phyloP scores from a whole-genome alignment of 257 asterid genomes.

The Leptodermis oblonga region DNA sequence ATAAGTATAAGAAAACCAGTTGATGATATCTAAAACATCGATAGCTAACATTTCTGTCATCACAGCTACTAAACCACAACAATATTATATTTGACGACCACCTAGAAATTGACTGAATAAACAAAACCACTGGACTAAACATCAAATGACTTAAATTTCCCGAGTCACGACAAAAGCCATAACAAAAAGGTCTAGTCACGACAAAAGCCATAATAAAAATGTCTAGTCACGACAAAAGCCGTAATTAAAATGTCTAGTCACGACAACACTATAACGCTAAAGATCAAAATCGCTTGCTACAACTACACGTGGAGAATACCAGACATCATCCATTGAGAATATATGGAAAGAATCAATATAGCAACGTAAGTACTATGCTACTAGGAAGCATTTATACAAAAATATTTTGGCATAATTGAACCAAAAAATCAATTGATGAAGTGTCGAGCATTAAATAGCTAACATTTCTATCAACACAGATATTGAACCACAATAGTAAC shows the following conservation, averaged over 20 bases:
- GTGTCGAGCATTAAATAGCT: background rate
- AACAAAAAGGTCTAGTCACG: no score
- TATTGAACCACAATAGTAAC: background rate
- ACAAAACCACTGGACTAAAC: background rate
- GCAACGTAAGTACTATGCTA: background rate
- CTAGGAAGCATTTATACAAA: background rate
- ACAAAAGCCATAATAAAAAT: no score
- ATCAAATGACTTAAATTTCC: no score
- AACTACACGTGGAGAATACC: no score
- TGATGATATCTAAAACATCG: background rate
- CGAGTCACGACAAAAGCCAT: no score
- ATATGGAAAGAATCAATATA: background rate
- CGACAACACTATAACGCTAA: background rate
- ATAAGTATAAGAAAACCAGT: background rate
- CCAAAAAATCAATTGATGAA: background rate
- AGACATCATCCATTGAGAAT: no score
- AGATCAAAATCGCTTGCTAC: no score
- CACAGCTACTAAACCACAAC: background rate
- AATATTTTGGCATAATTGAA: background rate
- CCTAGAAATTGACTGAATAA: background rate
- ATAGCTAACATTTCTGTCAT: background rate
- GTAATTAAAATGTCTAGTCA: background rate
- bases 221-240: background rate
- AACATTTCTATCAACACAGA: background rate
- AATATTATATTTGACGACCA: no score